These are phyloP conservation scores for Populus deltoides DNA, from an alignment of 345 rosid genomes.

Conservation along the genomic window DNA sequence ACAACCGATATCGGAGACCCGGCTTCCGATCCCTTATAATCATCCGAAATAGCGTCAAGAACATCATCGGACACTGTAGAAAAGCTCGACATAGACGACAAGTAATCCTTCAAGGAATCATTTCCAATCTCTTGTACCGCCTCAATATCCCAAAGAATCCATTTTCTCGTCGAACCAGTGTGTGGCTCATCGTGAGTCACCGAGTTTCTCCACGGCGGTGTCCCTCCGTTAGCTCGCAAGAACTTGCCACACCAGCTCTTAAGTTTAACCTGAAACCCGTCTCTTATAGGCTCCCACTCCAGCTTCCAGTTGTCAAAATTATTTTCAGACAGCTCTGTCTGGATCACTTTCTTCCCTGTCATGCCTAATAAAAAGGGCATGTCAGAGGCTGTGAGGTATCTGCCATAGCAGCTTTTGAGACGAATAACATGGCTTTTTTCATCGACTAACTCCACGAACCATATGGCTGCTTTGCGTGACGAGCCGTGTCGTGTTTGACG, in stretches of 20 bases:
- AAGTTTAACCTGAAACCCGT: slow-evolving; percentile 64
- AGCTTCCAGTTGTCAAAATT: background rate
- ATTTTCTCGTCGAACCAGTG: slow-evolving; percentile 48
- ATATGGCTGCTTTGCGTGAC: slow-evolving; percentile 50
- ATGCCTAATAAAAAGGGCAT: slow-evolving; percentile 72
- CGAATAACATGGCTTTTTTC: slow-evolving; percentile 42
- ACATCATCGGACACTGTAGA: slow-evolving; percentile 38
- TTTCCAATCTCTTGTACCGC: slow-evolving; percentile 33
- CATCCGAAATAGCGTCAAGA: slow-evolving; percentile 38
- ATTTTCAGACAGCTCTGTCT: slow-evolving; percentile 31
- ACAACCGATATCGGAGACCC: slow-evolving; percentile 40
- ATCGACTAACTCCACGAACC: slow-evolving; percentile 68
- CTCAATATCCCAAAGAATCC: slow-evolving; percentile 86
- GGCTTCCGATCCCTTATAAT: slow-evolving; percentile 28
- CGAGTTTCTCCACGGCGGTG: slow-evolving; percentile 90
- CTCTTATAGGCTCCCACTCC: slow-evolving; percentile 43
- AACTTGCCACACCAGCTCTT: slow-evolving; percentile 68
- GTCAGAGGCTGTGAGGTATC: slow-evolving; percentile 72
- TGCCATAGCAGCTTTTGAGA: slow-evolving; percentile 56
- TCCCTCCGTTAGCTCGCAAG: slow-evolving; percentile 80
- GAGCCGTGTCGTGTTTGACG: slow-evolving; percentile 75
- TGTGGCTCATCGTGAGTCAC: slow-evolving; percentile 83
- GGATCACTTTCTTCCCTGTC: slow-evolving; percentile 73
- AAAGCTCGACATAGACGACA: slow-evolving; percentile 59
- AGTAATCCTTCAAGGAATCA: slow-evolving; percentile 44